These are phyloP conservation scores for Pyropia haitanensis DNA, from an alignment of 23 red algal species.

Conservation along the genomic window DNA sequence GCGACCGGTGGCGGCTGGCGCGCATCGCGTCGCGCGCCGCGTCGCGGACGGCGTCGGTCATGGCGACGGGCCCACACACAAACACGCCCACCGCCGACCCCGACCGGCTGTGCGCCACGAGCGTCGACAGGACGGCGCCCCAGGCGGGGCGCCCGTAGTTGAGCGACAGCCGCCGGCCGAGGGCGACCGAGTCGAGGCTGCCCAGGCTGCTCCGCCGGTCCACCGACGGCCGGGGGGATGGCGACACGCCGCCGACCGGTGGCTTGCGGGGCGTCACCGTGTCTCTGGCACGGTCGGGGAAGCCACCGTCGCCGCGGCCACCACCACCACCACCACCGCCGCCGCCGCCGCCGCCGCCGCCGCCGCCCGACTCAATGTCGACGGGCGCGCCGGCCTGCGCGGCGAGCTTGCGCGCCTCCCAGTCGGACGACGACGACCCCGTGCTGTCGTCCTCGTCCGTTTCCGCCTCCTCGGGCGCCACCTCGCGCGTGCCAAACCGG, in stretches of 20 bases:
- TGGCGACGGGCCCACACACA: constrained; percentile 46
- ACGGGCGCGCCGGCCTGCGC: too few relatives aligned
- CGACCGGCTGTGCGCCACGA: constrained; percentile 13
- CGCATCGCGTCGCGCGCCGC: constrained; percentile 51
- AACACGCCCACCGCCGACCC: constrained; percentile 50
- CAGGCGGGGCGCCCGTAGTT: constrained; percentile 59
- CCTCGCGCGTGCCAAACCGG: not conserved
- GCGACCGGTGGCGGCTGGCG: constrained; percentile 6
- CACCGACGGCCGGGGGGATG: too few relatives aligned
- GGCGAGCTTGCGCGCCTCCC: too few relatives aligned
- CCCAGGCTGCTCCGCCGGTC: too few relatives aligned
- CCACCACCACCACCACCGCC: too few relatives aligned
- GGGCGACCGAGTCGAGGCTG: too few relatives aligned
- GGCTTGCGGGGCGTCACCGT: too few relatives aligned
- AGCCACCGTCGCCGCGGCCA: too few relatives aligned
- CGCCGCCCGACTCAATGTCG: too few relatives aligned
- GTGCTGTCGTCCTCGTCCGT: not conserved
- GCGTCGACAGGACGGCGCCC: constrained; percentile 44
- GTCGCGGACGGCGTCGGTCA: constrained; percentile 35
- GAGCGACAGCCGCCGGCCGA: constrained; percentile 7
- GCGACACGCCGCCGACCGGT: too few relatives aligned
- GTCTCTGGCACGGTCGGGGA: too few relatives aligned
- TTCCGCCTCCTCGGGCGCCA: not conserved
- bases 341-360: too few relatives aligned
- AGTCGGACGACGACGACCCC: not conserved